phyloP scores from a whole-genome alignment of 2,329 filamentous ascomycete genomes.

The Madurella mycetomatis region DNA sequence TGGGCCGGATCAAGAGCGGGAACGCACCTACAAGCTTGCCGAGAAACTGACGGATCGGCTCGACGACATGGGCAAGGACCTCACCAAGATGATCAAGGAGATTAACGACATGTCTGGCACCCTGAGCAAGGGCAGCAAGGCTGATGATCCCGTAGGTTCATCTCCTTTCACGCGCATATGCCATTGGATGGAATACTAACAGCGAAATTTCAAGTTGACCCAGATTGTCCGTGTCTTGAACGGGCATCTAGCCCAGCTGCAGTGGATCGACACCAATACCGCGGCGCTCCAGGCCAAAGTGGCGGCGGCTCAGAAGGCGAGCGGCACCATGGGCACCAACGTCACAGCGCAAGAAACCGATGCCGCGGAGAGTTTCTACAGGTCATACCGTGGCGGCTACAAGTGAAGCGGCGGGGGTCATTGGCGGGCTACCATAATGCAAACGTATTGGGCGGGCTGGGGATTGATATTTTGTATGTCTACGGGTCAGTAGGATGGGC shows the following conservation, averaged over 20 bases:
- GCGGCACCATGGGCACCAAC: slow-evolving; percentile 55
- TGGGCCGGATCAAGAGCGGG: slow-evolving; percentile 90
- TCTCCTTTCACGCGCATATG: background rate
- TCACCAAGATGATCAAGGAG: slow-evolving; percentile 95
- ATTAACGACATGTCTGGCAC: slow-evolving; percentile 91
- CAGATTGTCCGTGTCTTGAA: slow-evolving; percentile 96
- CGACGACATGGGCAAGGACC: slow-evolving; percentile 88
- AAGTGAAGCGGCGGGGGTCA: slow-evolving; percentile 21
- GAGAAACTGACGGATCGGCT: slow-evolving; percentile 88
- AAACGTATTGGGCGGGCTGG: slow-evolving; percentile 5
- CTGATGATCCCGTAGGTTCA: slow-evolving; percentile 74
- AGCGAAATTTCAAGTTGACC: slow-evolving; percentile 58
- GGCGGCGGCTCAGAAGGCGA: slow-evolving; percentile 72
- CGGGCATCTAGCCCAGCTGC: slow-evolving; percentile 82
- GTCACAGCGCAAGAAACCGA: slow-evolving; percentile 61
- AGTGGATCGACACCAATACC: slow-evolving; percentile 87
- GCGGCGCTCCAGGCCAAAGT: slow-evolving; percentile 79
- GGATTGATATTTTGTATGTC: slow-evolving; percentile 13
- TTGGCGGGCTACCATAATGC: slow-evolving; percentile 2
- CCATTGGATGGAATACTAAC: slow-evolving; percentile 15
- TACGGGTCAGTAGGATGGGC: background rate
- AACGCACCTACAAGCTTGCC: slow-evolving; percentile 91
- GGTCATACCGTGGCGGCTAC: slow-evolving; percentile 74
- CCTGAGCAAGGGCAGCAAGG: slow-evolving; percentile 82
- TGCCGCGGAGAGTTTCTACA: slow-evolving; percentile 83